These are phyloP conservation scores for Nannizzia gypsea DNA, from an alignment of 2,329 filamentous ascomycete species.

Conservation along the genomic window DNA sequence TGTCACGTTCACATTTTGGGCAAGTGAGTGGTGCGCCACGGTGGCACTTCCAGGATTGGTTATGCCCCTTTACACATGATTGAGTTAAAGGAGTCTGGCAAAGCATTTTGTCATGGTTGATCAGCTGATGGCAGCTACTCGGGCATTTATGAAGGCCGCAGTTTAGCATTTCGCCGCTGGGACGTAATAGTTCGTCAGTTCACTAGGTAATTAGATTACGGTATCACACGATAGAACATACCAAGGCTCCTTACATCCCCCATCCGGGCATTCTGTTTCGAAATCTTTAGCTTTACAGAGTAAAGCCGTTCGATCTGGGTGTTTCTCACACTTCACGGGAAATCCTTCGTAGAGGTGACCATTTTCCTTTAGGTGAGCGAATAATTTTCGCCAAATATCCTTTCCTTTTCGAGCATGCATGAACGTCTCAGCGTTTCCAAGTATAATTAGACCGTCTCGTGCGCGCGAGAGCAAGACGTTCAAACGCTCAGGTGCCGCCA, in stretches of 20 bases:
- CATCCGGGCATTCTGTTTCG: conserved; percentile 51
- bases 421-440: conserved; percentile 60
- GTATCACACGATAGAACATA: conserved; percentile 26
- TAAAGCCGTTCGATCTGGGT: conserved; percentile 40
- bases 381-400: conserved; percentile 46
- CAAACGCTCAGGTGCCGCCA: conserved; percentile 52
- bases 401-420: conserved; percentile 46
- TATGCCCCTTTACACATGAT: conserved; percentile 45
- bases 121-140: conserved; percentile 49
- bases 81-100: conserved; percentile 36
- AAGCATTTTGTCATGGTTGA: conserved; percentile 46
- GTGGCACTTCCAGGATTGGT: conserved; percentile 38
- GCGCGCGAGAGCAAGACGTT: conserved; percentile 61
- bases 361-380: conserved; percentile 43
- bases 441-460: conserved; percentile 52
- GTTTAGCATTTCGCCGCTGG: conserved; percentile 27
- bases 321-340: conserved; percentile 48
- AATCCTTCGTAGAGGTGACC: conserved; percentile 49
- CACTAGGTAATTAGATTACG: too few relatives aligned
- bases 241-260: conserved; percentile 56
- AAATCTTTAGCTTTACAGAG: conserved; percentile 48
- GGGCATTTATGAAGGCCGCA: conserved; percentile 52
- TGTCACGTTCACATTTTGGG: conserved; percentile 41
- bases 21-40: conserved; percentile 33
- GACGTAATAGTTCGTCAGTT: not conserved